phyloP scores from a whole-genome alignment of 139 green algal genomes.

The Tetratostichococcus sp. region DNA sequence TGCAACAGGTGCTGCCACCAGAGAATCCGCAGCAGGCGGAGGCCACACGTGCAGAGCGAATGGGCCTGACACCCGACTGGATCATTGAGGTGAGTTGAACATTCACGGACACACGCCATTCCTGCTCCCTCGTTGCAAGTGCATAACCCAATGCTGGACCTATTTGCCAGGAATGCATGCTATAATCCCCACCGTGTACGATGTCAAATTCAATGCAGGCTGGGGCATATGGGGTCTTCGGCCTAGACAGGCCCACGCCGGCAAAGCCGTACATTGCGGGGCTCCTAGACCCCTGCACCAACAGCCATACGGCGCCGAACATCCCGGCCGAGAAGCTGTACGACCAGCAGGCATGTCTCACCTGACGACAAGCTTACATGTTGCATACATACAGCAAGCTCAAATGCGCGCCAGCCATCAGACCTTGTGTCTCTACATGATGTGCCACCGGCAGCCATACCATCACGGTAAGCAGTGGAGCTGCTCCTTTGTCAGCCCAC shows the following conservation, averaged over 20 bases:
- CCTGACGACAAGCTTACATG: too few species aligned
- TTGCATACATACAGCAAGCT: too few species aligned
- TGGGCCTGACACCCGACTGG: constrained; percentile 76
- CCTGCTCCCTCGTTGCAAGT: too few species aligned
- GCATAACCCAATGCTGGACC: too few species aligned
- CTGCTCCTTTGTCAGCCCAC: too few species aligned
- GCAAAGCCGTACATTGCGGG: constrained; percentile 57
- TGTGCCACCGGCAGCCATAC: too few species aligned
- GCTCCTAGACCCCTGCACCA: constrained; percentile 85
- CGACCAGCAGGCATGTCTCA: constrained; percentile 49
- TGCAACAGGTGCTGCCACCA: background rate
- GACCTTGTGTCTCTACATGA: too few species aligned
- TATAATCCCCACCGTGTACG: too few species aligned
- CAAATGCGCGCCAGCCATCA: too few species aligned
- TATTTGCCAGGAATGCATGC: too few species aligned
- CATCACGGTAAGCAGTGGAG: too few species aligned
- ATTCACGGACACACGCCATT: too few species aligned
- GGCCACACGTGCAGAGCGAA: constrained; percentile 14
- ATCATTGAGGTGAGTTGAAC: constrained; percentile 40
- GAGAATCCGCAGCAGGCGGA: background rate
- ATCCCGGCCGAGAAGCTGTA: constrained; percentile 82
- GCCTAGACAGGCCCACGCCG: constrained; percentile 43
- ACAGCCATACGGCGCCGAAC: constrained; percentile 70
- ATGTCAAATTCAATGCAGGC: constrained; percentile 5
- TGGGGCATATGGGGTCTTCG: constrained; percentile 44